Conservation (phyloP, 495 filamentous ascomycete genomes). For the Penicillium coffeae region DNA sequence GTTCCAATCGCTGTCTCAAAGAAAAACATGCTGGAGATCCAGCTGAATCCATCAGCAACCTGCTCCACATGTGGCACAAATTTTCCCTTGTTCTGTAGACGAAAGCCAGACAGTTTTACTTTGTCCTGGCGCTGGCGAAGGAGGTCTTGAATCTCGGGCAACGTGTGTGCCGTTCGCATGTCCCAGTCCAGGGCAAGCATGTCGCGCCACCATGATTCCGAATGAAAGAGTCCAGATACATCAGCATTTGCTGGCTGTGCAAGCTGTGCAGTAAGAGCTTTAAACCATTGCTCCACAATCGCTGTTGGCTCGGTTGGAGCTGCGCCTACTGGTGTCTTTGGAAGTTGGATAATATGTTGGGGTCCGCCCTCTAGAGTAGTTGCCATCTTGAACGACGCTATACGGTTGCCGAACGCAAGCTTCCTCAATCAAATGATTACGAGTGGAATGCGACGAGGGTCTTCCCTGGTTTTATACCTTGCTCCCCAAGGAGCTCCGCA, state of each 20-base stretch:
- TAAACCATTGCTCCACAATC: constrained; percentile 38
- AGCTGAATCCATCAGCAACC: constrained; percentile 41
- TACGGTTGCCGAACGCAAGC: background rate
- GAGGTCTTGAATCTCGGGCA: constrained; percentile 44
- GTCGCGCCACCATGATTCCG: constrained; percentile 61
- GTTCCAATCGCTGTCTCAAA: constrained; percentile 50
- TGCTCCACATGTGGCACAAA: constrained; percentile 39
- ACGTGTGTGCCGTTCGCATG: constrained; percentile 50
- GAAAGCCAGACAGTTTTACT: constrained; percentile 28
- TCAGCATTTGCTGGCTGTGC: constrained; percentile 13
- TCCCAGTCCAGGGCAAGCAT: constrained; percentile 59
- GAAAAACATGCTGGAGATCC: constrained; percentile 50
- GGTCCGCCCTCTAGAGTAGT: constrained; percentile 25
- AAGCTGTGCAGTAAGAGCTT: constrained; percentile 23
- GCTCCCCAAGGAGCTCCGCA: too few relatives aligned
- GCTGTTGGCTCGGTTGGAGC: constrained; percentile 17
- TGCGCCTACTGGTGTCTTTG: constrained; percentile 16
- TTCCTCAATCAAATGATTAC: background rate
- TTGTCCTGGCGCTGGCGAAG: constrained; percentile 36
- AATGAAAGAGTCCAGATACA: constrained; percentile 43
- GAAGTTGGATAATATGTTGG: constrained; percentile 33
- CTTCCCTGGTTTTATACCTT: background rate
- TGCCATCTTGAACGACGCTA: constrained; percentile 10
- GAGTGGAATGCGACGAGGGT: background rate
- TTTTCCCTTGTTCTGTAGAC: constrained; percentile 40